Evolutionary conservation across 2,329 filamentous ascomycete genomes (phyloP).

Genomic region (Clonostachys byssicola): DNA sequence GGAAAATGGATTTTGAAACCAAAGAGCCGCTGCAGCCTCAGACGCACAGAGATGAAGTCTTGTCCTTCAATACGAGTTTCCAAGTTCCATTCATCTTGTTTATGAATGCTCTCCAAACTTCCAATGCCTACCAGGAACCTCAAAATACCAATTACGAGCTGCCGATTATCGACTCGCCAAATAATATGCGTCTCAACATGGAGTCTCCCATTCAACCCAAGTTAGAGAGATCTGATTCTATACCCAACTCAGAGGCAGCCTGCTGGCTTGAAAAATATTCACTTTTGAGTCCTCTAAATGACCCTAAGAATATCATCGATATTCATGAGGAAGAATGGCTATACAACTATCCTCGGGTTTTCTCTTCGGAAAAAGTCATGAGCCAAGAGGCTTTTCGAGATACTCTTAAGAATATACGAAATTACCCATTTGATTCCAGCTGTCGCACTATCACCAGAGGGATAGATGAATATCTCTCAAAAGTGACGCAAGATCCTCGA

Average conservation of each 20-base stretch:
- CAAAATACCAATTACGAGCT: background rate
- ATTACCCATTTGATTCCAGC: too few species aligned
- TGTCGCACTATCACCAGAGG: too few species aligned
- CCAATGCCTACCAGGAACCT: background rate
- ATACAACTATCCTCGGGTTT: background rate
- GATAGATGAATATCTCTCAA: background rate
- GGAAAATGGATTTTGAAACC: background rate
- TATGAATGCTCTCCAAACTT: background rate
- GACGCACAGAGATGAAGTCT: background rate
- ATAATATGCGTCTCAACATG: background rate
- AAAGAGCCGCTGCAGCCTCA: background rate
- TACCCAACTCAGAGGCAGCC: background rate
- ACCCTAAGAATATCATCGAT: background rate
- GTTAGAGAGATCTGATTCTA: background rate
- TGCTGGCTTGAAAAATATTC: too few species aligned
- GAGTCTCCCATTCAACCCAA: background rate
- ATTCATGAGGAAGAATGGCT: conserved; percentile 1
- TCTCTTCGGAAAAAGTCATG: background rate
- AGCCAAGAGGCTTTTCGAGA: background rate
- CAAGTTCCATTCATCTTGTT: background rate
- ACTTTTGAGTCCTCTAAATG: background rate
- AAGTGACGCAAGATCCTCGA: background rate
- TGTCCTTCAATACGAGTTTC: background rate
- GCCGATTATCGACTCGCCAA: background rate
- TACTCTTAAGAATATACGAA: too few species aligned